Evolutionary conservation across 1,139 yeast species (phyloP).

Genomic region (Blastobotrys proliferans): DNA sequence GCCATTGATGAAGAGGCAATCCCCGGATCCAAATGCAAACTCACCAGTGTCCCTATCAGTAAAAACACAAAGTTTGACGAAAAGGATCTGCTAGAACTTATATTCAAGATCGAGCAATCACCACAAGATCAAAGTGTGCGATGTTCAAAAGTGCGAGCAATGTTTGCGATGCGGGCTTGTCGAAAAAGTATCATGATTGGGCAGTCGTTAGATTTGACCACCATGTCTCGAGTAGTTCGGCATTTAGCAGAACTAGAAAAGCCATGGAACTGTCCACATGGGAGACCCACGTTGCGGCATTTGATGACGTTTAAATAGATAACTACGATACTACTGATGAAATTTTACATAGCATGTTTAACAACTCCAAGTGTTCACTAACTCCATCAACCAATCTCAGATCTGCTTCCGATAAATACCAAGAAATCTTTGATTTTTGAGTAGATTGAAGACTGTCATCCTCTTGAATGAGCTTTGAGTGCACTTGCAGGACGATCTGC

Average conservation of each 20-base stretch:
- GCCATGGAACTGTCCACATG: slow-evolving; percentile 99
- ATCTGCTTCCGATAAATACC: slow-evolving; percentile 70
- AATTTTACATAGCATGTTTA: slow-evolving; percentile 63
- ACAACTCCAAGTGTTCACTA: slow-evolving; percentile 81
- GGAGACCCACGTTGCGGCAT: slow-evolving; percentile 95
- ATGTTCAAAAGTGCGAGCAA: slow-evolving; percentile 73
- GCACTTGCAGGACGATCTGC: slow-evolving; percentile 74
- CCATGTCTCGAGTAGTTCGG: slow-evolving; percentile 65
- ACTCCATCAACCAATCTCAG: slow-evolving; percentile 76
- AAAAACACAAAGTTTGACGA: slow-evolving; percentile 62
- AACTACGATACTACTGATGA: slow-evolving; percentile 25
- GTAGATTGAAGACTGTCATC: slow-evolving; percentile 51
- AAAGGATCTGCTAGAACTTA: slow-evolving; percentile 68
- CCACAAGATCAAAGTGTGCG: slow-evolving; percentile 41
- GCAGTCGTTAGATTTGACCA: slow-evolving; percentile 49
- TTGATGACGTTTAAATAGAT: slow-evolving; percentile 48
- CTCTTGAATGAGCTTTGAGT: slow-evolving; percentile 58
- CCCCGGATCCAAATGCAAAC: slow-evolving; percentile 54
- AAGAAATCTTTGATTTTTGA: slow-evolving; percentile 63
- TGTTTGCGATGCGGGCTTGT: slow-evolving; percentile 95
- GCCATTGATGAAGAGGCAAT: slow-evolving; percentile 44
- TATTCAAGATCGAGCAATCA: slow-evolving; percentile 49
- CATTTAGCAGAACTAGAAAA: slow-evolving; percentile 71
- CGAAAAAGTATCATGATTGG: slow-evolving; percentile 94
- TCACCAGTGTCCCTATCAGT: slow-evolving; percentile 69